phyloP scores from a whole-genome alignment of 2,329 filamentous ascomycete species.

The Paraphaeosphaeria sporulosa region DNA sequence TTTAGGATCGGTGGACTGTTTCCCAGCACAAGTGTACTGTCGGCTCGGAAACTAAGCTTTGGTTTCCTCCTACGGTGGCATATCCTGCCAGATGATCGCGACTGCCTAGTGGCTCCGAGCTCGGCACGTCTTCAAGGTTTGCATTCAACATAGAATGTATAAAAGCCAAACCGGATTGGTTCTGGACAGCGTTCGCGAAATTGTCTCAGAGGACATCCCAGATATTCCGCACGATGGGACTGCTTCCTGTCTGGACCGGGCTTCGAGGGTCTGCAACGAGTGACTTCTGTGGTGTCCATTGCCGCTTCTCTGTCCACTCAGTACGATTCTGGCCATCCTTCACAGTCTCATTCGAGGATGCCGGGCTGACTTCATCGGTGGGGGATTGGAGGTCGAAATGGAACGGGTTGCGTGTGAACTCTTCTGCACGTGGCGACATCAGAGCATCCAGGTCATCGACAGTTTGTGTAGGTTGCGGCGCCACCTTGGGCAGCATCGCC shows the following conservation, averaged over 20 bases:
- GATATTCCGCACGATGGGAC: slow-evolving; percentile 79
- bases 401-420: slow-evolving; percentile 68
- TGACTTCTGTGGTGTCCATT: slow-evolving; percentile 62
- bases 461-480: slow-evolving; percentile 35
- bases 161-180: neutral
- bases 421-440: slow-evolving; percentile 75
- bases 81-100: neutral
- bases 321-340: slow-evolving; percentile 38
- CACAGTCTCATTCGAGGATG: slow-evolving; percentile 43
- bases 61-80: neutral
- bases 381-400: slow-evolving; percentile 42
- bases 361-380: slow-evolving; percentile 37
- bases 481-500: slow-evolving; percentile 41
- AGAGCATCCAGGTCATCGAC: slow-evolving; percentile 60
- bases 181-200: neutral
- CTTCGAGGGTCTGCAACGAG: slow-evolving; percentile 75
- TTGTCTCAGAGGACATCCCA: slow-evolving; percentile 72
- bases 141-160: neutral
- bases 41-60: slow-evolving; percentile 8
- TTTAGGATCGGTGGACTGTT: neutral
- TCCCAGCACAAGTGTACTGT: slow-evolving; percentile 14
- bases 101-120: neutral
- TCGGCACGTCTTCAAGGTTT: neutral
- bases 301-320: slow-evolving; percentile 36
- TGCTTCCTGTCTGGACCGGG: slow-evolving; percentile 76